Evolutionary conservation across 306 rosid genomes (phyloP), one percentile per base, ranked within the genome.

Genomic region (Vigna hirtella): DNA sequence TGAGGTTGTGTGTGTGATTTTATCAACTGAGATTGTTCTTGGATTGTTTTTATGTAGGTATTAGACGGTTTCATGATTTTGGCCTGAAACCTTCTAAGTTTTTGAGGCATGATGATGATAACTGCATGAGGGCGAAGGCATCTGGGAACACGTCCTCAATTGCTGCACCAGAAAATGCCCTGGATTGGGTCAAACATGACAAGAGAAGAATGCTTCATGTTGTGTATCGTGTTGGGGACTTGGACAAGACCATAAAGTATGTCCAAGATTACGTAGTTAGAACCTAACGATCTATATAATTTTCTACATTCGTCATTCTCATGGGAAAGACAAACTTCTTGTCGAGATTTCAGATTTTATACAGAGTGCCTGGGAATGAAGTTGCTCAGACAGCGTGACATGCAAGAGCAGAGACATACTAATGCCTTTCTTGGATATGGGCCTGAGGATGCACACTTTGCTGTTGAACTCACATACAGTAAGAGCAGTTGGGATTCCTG

Each of bases 391-490:
- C 86, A 83, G 68, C 96, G 92, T 18, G 97, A 93, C 87, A 87
- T 88, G 83, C 92, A 93, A 3, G 98, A 93, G 76, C 90, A 87
- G 85, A 90, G 88, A 87, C 91, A 90, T 83, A 90, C 91, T 13
- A 93, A 91, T 70, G 96, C 86, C 43, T 93, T 91, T 84, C 97
- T 93, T 79, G 97, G 97, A 79, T 93, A 88, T 66, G 97, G 98
- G 43, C 98, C 86, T 18, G 97, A 93, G 88, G 93, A 93, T 86
- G 88, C 91, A 34, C 97, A 91, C 84, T 93, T 93, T 73, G 90
- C 85, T 70, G 76, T 91, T 53, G 98, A 93, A 81, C 93, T 93
- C 76, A 87, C 98, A 57, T 93, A 93, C 84, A 91, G 98, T 93
- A 87, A 83, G 87, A 56, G 48, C 68, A 58, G 53, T 74, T 80